A percentile compares a stretch with the other conserved stretches of the same genome.
Evolutionary conservation across 1,284 basidiomycete genomes (phyloP).

Genomic region (Heterobasidion irregulare): DNA sequence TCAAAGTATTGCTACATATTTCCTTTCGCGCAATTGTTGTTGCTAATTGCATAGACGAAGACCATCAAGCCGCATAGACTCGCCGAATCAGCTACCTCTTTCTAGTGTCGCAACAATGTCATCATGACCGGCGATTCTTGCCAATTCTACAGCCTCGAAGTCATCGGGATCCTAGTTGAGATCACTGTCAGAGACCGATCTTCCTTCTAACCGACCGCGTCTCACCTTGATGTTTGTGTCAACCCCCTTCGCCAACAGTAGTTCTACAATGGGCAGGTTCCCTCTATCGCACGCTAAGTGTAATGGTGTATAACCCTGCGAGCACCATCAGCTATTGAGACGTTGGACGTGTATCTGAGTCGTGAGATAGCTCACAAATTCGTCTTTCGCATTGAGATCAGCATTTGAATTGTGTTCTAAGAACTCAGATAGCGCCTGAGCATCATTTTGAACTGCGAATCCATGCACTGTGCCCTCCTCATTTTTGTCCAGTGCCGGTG

Average conservation of each 20-base stretch:
- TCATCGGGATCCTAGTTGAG: constrained; percentile 60
- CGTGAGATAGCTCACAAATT: constrained; percentile 49
- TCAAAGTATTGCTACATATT: not conserved
- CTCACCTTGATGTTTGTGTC: constrained; percentile 54
- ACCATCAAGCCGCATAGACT: not conserved
- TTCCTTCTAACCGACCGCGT: not conserved
- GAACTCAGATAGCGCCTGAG: constrained; percentile 33
- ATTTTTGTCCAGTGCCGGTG: constrained; percentile 27
- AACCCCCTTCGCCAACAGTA: constrained; percentile 62
- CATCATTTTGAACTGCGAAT: constrained; percentile 53
- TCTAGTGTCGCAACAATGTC: constrained; percentile 47
- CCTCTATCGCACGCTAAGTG: constrained; percentile 85
- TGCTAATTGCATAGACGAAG: not conserved
- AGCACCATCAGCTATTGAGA: not conserved
- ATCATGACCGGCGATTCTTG: constrained; percentile 56
- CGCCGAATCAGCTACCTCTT: not conserved
- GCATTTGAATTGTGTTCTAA: constrained; percentile 31
- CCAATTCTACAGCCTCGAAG: constrained; percentile 57
- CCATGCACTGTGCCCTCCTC: constrained; percentile 44
- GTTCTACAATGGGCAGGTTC: constrained; percentile 42
- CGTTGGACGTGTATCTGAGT: not conserved
- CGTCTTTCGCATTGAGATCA: constrained; percentile 40
- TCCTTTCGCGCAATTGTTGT: not conserved
- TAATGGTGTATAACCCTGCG: constrained; percentile 76
- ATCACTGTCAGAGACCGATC: not conserved